These are phyloP conservation scores for Tylopilus sp. DNA, from an alignment of 768 basidiomycete genomes.

Conservation along the genomic window DNA sequence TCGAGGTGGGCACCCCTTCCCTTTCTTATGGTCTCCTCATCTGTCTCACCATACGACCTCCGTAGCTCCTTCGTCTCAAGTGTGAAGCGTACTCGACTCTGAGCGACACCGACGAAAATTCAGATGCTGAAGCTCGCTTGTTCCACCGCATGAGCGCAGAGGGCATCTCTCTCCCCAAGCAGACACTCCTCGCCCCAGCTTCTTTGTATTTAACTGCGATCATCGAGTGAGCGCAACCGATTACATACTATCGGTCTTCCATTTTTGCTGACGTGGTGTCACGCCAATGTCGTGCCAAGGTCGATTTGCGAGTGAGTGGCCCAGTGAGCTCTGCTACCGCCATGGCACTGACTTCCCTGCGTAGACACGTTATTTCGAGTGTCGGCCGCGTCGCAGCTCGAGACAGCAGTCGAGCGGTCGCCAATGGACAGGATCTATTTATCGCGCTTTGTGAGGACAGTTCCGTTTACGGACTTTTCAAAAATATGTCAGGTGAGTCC, in stretches of 20 bases:
- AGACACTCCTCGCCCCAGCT: constrained; percentile 69
- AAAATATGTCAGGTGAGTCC: constrained; percentile 73
- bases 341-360: constrained; percentile 4
- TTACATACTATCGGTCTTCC: constrained; percentile 13
- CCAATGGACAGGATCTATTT: constrained; percentile 80
- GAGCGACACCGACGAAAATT: constrained; percentile 77
- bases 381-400: constrained; percentile 82
- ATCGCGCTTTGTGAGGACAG: constrained; percentile 89
- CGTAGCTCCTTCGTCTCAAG: constrained; percentile 74
- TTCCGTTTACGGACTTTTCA: constrained; percentile 79
- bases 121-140: constrained; percentile 57
- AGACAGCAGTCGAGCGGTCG: constrained; percentile 75
- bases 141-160: constrained; percentile 56
- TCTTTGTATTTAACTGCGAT: constrained; percentile 90
- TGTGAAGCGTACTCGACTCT: constrained; percentile 87
- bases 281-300: constrained; percentile 38
- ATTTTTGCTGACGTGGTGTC: constrained; percentile 27
- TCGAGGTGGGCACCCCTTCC: constrained; percentile 49
- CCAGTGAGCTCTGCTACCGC: background rate
- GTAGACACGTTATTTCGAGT: constrained; percentile 79
- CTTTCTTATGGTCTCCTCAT: background rate
- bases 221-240: constrained; percentile 67
- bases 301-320: constrained; percentile 79
- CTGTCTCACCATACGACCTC: constrained; percentile 7
- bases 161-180: constrained; percentile 49